Percentiles rank a stretch among this genome's conserved stretches.
Evolutionary conservation across 192 early-diverging fungal species (phyloP).

Genomic region (Mortierella claussenii): DNA sequence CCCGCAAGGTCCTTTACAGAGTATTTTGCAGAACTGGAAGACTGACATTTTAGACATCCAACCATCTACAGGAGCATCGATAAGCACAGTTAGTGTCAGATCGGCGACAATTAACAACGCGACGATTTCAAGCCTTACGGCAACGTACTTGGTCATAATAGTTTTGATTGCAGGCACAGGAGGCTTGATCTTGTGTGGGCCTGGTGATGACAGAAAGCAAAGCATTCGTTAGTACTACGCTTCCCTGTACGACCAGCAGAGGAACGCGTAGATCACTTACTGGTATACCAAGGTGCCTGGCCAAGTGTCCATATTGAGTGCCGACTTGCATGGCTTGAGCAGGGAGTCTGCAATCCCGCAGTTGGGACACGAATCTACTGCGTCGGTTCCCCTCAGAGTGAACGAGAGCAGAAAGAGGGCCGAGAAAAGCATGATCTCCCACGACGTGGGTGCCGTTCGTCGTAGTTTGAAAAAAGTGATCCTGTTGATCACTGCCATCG

Average conservation of each 20-base stretch:
- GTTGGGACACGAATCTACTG: constrained; percentile 20
- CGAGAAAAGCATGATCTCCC: constrained; percentile 4
- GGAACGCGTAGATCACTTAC: constrained; percentile 39
- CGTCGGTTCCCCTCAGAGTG: background rate
- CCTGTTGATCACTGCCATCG: constrained; percentile 3
- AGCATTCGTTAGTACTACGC: background rate
- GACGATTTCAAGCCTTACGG: no score
- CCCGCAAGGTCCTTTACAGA: constrained; percentile 4
- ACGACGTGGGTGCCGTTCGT: background rate
- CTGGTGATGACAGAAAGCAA: constrained; percentile 3
- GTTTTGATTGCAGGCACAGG: constrained; percentile 43
- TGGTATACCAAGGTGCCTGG: constrained; percentile 36
- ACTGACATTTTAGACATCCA: constrained; percentile 24
- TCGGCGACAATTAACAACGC: no score
- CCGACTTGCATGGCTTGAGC: constrained; percentile 35
- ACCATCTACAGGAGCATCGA: constrained; percentile 11
- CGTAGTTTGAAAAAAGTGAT: background rate
- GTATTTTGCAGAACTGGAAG: constrained; percentile 21
- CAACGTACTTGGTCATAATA: constrained; percentile 38
- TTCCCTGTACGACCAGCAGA: no score
- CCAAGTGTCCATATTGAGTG: constrained; percentile 25
- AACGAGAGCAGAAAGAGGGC: constrained; percentile 3
- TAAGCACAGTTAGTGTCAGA: no score
- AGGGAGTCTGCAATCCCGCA: constrained; percentile 22
- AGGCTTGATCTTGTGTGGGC: constrained; percentile 18